Evolutionary conservation across 208 protist species (phyloP).

Genomic region (Crithidia brevicula): DNA sequence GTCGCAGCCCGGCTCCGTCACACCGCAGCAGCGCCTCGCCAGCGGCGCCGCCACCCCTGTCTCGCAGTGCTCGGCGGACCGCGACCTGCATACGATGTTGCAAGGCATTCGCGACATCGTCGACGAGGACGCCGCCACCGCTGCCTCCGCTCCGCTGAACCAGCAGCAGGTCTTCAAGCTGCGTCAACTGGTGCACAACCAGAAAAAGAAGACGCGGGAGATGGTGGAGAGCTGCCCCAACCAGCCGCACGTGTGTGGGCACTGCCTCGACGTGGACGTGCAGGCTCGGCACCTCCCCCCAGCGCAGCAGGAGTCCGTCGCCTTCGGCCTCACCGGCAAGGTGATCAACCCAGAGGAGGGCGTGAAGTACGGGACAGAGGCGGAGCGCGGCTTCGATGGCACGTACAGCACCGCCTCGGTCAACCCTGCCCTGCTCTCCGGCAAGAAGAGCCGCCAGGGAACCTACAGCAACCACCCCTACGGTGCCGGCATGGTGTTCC

Average conservation of each 20-base stretch:
- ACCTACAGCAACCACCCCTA: conserved; percentile 79
- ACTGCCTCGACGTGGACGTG: conserved; percentile 77
- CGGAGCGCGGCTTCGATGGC: conserved; percentile 38
- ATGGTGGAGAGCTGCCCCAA: conserved; percentile 57
- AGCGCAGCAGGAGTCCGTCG: conserved; percentile 42
- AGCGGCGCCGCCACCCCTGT: conserved; percentile 39
- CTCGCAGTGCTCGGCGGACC: conserved; percentile 63
- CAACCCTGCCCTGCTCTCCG: conserved; percentile 30
- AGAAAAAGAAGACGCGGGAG: conserved; percentile 69
- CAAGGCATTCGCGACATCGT: conserved; percentile 63
- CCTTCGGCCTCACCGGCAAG: conserved; percentile 54
- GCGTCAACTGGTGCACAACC: conserved; percentile 64
- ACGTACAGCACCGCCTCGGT: conserved; percentile 42
- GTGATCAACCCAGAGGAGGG: conserved; percentile 66
- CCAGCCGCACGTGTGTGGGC: conserved; percentile 66
- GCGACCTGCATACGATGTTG: conserved; percentile 60
- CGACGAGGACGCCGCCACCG: conserved; percentile 31
- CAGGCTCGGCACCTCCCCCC: conserved; percentile 65
- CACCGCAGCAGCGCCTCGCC: conserved; percentile 39
- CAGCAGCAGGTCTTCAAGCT: conserved; percentile 58
- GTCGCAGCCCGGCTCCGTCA: conserved; percentile 27
- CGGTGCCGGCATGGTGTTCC: conserved; percentile 79
- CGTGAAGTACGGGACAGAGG: conserved; percentile 48
- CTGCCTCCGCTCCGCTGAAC: conserved; percentile 37
- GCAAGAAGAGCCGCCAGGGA: conserved; percentile 28